Evolutionary conservation across 2,329 filamentous ascomycete genomes (phyloP).

Genomic region (Apiospora marii): DNA sequence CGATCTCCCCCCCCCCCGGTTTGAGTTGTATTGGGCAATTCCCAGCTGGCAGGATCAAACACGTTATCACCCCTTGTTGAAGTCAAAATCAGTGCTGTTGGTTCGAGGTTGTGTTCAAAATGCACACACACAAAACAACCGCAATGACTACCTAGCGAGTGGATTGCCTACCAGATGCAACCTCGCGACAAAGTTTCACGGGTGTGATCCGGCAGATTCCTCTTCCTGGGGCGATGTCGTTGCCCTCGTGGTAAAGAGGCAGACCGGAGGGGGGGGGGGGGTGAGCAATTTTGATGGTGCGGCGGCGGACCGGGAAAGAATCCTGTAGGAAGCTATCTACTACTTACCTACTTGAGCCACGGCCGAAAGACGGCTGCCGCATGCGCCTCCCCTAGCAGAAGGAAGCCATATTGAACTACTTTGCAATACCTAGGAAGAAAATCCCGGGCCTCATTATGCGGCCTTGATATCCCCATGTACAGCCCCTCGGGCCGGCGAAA

Average conservation of each 20-base stretch:
- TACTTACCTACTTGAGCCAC: neutral
- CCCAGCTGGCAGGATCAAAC: neutral
- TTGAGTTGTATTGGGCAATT: neutral
- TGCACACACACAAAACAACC: slow-evolving; percentile 15
- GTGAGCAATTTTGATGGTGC: neutral
- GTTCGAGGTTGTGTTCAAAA: neutral
- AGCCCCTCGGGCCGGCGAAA: neutral
- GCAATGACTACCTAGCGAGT: neutral
- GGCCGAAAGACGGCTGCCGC: neutral
- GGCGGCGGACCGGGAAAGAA: neutral
- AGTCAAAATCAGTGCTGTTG: neutral
- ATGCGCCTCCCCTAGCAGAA: neutral
- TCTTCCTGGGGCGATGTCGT: neutral
- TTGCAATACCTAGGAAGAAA: too few relatives aligned
- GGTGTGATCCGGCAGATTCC: neutral
- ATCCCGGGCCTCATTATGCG: too few relatives aligned
- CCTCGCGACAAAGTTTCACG: neutral
- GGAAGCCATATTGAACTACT: neutral
- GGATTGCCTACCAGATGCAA: neutral
- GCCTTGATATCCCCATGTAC: neutral
- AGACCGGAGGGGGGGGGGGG: neutral
- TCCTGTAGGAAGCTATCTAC: neutral
- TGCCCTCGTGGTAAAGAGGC: neutral
- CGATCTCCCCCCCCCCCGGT: slow-evolving; percentile 7
- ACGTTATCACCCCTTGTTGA: neutral